Evolutionary conservation across 2,329 filamentous ascomycete species (phyloP).

Genomic region (Lasiodiplodia hormozganensis): DNA sequence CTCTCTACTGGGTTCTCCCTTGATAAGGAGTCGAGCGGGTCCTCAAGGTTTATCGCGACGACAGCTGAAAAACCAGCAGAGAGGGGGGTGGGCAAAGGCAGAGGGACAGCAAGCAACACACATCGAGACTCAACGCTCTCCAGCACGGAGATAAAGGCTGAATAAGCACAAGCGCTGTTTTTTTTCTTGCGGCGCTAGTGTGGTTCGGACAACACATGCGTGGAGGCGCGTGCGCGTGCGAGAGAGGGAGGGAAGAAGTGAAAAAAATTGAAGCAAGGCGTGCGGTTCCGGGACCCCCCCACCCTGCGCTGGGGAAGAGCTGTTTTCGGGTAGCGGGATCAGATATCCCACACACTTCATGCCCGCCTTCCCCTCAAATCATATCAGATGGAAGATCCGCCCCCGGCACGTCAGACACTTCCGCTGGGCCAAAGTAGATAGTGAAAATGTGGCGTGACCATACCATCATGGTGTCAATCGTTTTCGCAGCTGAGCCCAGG

Average conservation of each 20-base stretch:
- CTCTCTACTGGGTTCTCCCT: neutral
- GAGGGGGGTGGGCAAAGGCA: neutral
- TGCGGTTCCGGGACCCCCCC: neutral
- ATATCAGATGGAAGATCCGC: constrained; percentile 18
- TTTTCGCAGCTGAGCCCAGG: neutral
- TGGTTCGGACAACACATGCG: neutral
- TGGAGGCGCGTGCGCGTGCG: neutral
- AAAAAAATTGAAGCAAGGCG: neutral
- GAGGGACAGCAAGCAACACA: neutral
- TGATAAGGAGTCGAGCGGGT: neutral
- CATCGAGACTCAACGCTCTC: neutral
- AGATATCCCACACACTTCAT: constrained; percentile 18
- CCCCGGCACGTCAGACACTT: neutral
- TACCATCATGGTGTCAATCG: constrained; percentile 19
- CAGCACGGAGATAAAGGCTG: neutral
- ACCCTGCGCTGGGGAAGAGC: neutral
- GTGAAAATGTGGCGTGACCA: constrained; percentile 26
- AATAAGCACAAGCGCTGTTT: neutral
- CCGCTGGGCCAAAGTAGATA: neutral
- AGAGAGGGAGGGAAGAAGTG: neutral
- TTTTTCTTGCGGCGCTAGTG: neutral
- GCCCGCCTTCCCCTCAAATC: neutral
- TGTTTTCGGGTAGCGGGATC: constrained; percentile 18
- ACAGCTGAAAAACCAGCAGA: neutral
- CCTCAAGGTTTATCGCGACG: neutral